Evolutionary conservation across 352 stramenopile species (phyloP).

Genomic region (Globisporangium splendens): DNA sequence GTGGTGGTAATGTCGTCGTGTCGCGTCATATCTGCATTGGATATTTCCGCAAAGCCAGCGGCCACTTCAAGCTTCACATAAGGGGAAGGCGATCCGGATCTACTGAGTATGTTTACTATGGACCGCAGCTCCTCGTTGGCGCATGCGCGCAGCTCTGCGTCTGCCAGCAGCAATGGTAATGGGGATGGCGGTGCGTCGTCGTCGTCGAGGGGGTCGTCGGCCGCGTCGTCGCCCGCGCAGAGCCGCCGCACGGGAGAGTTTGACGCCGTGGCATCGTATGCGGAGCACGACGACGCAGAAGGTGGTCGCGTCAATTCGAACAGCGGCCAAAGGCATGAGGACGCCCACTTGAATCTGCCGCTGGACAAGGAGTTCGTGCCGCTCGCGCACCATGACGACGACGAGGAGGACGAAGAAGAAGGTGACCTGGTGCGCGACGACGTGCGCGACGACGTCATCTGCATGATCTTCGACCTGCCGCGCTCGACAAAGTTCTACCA

Average conservation of each 20-base stretch:
- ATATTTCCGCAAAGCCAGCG: constrained; percentile 3
- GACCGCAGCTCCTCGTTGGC: too few species aligned
- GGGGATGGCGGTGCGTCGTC: not conserved
- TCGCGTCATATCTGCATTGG: not conserved
- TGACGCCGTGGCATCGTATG: not conserved
- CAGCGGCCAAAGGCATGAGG: constrained; percentile 16
- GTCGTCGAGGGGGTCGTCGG: not conserved
- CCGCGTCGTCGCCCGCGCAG: not conserved
- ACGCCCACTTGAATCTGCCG: constrained; percentile 31
- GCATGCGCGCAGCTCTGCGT: too few species aligned
- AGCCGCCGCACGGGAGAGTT: not conserved
- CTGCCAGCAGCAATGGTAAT: too few species aligned
- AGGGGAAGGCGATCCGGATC: too few species aligned
- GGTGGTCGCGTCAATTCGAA: constrained; percentile 17
- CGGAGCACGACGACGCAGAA: constrained; percentile 7
- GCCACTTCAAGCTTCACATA: constrained; percentile 5
- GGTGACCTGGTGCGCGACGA: constrained; percentile 37
- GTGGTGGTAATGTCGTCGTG: not conserved
- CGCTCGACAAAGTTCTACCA: constrained; percentile 70
- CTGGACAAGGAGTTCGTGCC: constrained; percentile 48
- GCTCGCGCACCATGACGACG: constrained; percentile 22
- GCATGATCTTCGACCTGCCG: constrained; percentile 83
- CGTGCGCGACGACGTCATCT: constrained; percentile 80
- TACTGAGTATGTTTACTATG: too few species aligned
- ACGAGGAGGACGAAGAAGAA: constrained; percentile 9